Evolutionary conservation across 208 protist species (phyloP), one percentile per base, ranked within the genome.

Genomic region (Naegleria fowleri): DNA sequence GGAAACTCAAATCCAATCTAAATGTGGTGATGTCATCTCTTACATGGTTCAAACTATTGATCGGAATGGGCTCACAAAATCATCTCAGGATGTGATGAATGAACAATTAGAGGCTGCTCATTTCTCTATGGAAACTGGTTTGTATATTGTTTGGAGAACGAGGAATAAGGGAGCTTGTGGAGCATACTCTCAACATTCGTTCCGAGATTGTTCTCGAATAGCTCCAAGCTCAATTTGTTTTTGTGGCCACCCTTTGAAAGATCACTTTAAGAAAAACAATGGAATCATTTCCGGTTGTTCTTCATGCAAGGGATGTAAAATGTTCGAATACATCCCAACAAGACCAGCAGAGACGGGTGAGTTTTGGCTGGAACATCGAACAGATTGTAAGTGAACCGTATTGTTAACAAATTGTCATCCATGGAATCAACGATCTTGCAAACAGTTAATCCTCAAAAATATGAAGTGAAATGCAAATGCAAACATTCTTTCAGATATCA

Each of bases 281-380:
- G 1, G 29, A 5, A 51, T 38, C 4, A 39, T 41, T 15, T 6
- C 19, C 19, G 0, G 67, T 19, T 59, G 91, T 92, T 0, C 90
- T 91, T 16, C 95, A 96, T 91, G 92, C 41, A n/a, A 29, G 79
- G 43, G 19, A 3, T 98, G 96, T 92, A 40, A 51, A 5, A n/a
- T 91, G 39, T 98, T 95, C 76, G 92, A 93, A 79, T 98, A 96
- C 92, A 90, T 97, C 9, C 96, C 96, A 22, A 97, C 96, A 90
- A 93, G 93, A 19, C 96, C 96, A 29, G 95, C 96, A 86, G 96
- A 97, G 90, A 97, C 97, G 67, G 96, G 96, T 9, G 95, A 97
- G 59, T 93, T 91, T 0, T 97, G 95, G 95, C 93, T 98, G 52
- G 93, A 94, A 29, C 94, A 94, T 16, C 93, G 96, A 16, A 91